Conservation (phyloP, 257 asterid genomes). For the Ilex asprella region DNA sequence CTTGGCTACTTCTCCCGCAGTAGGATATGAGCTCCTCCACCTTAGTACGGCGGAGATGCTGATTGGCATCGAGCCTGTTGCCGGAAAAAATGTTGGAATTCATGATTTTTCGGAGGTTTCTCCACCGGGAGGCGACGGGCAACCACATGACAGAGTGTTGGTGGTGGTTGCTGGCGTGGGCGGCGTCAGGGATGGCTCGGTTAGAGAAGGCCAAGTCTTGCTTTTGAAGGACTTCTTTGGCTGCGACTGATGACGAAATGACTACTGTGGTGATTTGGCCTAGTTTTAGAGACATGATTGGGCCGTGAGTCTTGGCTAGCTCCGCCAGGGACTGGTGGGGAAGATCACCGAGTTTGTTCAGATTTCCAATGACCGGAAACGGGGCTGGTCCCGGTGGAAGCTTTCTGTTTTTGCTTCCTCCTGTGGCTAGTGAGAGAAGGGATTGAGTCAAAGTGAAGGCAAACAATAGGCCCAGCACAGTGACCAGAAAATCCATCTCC, state of each 20-base stretch:
- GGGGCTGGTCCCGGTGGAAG: constrained; percentile 36
- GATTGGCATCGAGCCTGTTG: constrained; percentile 23
- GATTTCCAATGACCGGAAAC: constrained; percentile 31
- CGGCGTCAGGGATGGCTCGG: constrained; percentile 8
- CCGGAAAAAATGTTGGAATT: constrained; percentile 35
- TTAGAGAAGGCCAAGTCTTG: constrained; percentile 19
- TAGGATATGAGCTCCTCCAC: constrained; percentile 26
- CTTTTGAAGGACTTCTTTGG: constrained; percentile 20
- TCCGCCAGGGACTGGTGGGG: constrained; percentile 27
- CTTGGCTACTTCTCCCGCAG: constrained; percentile 19
- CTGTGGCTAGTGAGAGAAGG: not conserved
- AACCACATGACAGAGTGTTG: constrained; percentile 25
- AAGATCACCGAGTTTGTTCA: constrained; percentile 20
- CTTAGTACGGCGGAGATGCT: constrained; percentile 26
- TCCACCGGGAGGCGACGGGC: constrained; percentile 24
- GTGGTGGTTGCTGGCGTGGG: not conserved
- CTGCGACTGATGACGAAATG: constrained; percentile 26
- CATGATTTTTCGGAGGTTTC: constrained; percentile 32
- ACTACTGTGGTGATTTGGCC: constrained; percentile 22
- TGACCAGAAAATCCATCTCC: not conserved
- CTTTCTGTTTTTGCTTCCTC: not conserved
- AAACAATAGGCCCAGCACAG: not conserved
- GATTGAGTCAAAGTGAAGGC: not conserved
- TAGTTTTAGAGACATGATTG: constrained; percentile 14
- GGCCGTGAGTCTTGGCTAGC: constrained; percentile 13